phyloP scores from a whole-genome alignment of 495 filamentous ascomycete genomes.

The Penicillium simplicissimum region DNA sequence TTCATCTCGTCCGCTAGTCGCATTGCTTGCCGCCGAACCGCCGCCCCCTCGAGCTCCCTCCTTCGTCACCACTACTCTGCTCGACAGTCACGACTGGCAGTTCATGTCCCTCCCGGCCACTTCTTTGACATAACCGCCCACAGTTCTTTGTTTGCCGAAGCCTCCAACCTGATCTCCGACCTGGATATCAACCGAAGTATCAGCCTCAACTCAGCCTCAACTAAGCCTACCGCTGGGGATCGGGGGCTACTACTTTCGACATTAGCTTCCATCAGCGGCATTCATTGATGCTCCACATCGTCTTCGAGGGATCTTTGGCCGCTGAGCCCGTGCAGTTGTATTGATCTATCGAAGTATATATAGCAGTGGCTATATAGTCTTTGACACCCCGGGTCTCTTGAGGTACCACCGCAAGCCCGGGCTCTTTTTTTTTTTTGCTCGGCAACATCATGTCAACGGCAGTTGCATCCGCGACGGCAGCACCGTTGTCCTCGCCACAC shows the following conservation, averaged over 20 bases:
- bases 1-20: conserved; percentile 24
- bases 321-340: neutral
- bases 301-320: neutral
- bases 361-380: neutral
- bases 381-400: neutral
- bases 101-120: neutral
- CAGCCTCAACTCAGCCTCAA: conserved; percentile 1
- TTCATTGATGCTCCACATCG: conserved; percentile 17
- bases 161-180: neutral
- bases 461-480: conserved; percentile 49
- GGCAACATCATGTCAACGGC: conserved; percentile 50
- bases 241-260: neutral
- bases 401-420: neutral
- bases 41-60: conserved; percentile 13
- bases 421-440: conserved; percentile 5
- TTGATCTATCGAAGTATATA: neutral
- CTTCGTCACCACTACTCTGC: conserved; percentile 3
- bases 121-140: neutral
- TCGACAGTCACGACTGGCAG: neutral
- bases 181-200: neutral
- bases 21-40: conserved; percentile 38
- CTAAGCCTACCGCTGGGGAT: neutral
- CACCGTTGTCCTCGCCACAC: conserved; percentile 50
- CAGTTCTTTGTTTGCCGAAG: neutral
- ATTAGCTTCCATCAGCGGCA: neutral